Evolutionary conservation across 1,284 basidiomycete genomes (phyloP).

Genomic region (Neonothopanus nambi): DNA sequence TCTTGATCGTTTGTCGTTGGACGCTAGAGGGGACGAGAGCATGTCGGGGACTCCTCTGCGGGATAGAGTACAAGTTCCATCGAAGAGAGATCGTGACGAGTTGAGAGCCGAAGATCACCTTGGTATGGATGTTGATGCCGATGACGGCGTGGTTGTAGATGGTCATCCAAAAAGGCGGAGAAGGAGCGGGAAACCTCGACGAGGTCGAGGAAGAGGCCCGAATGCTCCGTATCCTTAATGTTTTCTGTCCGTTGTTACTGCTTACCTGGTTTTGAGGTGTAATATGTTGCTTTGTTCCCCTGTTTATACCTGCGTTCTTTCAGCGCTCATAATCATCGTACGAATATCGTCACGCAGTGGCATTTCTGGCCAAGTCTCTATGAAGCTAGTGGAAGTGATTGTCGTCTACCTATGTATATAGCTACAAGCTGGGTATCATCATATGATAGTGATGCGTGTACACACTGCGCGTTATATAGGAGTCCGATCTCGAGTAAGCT

Average conservation of each 20-base stretch:
- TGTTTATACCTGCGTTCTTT: no score
- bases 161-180: not conserved
- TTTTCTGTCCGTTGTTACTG: not conserved
- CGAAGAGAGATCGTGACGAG: slow-evolving; percentile 40
- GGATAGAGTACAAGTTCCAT: slow-evolving; percentile 40
- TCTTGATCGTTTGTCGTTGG: slow-evolving; percentile 33
- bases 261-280: not conserved
- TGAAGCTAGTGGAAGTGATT: no score
- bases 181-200: slow-evolving; percentile 1
- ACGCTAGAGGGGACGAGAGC: no score
- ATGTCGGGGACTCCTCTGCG: slow-evolving; percentile 30
- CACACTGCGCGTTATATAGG: no score
- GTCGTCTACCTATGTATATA: no score
- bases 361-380: no score
- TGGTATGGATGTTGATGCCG: slow-evolving; percentile 2
- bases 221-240: not conserved
- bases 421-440: no score
- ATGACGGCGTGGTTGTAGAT: not conserved
- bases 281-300: no score
- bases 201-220: slow-evolving; percentile 2
- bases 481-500: no score
- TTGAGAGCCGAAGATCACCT: slow-evolving; percentile 26
- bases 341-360: no score
- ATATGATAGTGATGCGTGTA: no score
- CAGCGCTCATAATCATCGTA: no score